These are phyloP conservation scores for Sanghuangporus sanghuang DNA, from an alignment of 1,284 basidiomycete species.

Conservation along the genomic window DNA sequence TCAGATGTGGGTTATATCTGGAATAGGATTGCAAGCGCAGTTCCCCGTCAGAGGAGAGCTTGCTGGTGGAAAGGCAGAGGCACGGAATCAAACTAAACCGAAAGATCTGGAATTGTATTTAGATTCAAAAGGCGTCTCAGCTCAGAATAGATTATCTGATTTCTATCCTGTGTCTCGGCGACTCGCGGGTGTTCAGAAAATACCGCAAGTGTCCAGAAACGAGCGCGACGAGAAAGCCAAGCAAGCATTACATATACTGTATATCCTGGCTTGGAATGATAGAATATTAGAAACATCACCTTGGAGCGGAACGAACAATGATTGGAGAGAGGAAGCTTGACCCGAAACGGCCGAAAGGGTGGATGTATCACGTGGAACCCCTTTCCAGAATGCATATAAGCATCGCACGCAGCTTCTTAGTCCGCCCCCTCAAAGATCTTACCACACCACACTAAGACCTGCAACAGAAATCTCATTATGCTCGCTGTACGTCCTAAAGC, in stretches of 20 bases:
- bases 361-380: not conserved
- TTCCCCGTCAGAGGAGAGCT: not conserved
- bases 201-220: conserved; percentile 1
- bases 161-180: not conserved
- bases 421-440: conserved; percentile 1
- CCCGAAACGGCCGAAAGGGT: not conserved
- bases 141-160: not conserved
- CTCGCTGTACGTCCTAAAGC: conserved; percentile 10
- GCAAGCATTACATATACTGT: not conserved
- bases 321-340: not conserved
- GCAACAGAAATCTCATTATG: conserved; percentile 5
- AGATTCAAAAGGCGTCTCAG: not conserved
- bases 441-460: not conserved
- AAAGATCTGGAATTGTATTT: not conserved
- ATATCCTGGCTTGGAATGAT: not conserved
- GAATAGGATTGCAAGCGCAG: not conserved
- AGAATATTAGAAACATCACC: not conserved
- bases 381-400: conserved; percentile 12
- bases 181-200: not conserved
- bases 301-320: not conserved
- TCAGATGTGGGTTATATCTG: not conserved
- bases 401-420: not conserved
- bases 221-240: not conserved
- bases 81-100: not conserved
- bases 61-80: not conserved